Conservation (phyloP, 2,329 filamentous ascomycete species). For the Ophioceras dolichostomum region DNA sequence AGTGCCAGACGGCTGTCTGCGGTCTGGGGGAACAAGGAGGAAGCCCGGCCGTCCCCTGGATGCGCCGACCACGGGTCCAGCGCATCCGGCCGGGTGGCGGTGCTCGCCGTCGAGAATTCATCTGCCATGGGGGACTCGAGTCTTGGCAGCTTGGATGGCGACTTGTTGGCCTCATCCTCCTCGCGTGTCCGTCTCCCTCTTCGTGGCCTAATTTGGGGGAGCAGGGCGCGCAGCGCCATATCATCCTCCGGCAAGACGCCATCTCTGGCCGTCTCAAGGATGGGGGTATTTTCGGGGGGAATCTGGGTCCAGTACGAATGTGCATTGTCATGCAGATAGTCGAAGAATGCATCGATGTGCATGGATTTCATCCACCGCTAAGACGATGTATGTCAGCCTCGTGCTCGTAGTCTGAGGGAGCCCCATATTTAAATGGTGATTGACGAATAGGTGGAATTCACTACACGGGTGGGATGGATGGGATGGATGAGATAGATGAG, state of each 20-base stretch:
- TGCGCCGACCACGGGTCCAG: slow-evolving; percentile 38
- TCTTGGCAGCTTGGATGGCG: slow-evolving; percentile 26
- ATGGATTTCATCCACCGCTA: slow-evolving; percentile 97
- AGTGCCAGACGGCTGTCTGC: no score
- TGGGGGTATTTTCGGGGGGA: slow-evolving; percentile 40
- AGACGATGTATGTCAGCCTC: no score
- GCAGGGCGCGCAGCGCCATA: slow-evolving; percentile 57
- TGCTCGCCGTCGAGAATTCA: slow-evolving; percentile 20
- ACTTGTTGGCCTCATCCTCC: slow-evolving; percentile 33
- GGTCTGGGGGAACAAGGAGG: no score
- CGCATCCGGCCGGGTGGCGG: slow-evolving; percentile 34
- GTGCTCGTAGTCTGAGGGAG: no score
- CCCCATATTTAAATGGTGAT: no score
- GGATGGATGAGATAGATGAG: not conserved
- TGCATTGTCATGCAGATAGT: slow-evolving; percentile 67
- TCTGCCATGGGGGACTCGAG: slow-evolving; percentile 9
- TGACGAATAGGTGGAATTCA: not conserved
- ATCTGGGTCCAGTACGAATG: slow-evolving; percentile 74
- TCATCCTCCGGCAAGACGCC: slow-evolving; percentile 27
- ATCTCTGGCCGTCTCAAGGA: slow-evolving; percentile 22
- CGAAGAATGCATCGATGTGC: slow-evolving; percentile 91
- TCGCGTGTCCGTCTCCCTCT: slow-evolving; percentile 52
- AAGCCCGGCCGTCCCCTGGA: slow-evolving; percentile 17
- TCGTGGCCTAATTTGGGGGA: slow-evolving; percentile 61
- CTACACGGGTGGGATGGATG: not conserved